Conservation (phyloP, 2,329 filamentous ascomycete species). For the Paraphaeosphaeria minitans region DNA sequence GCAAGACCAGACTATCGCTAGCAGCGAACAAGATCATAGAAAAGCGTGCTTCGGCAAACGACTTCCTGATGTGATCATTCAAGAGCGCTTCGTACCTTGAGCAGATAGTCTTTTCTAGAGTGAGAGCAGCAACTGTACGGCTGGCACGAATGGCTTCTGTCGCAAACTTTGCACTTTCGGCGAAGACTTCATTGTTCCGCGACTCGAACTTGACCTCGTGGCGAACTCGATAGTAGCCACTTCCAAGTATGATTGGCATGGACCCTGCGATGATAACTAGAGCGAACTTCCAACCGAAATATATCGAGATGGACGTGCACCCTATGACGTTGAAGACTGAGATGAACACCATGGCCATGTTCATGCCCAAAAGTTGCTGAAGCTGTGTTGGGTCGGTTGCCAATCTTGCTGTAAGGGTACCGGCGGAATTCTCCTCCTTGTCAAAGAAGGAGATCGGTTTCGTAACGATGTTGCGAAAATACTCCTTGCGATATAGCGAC, state of each 20-base stretch:
- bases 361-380: constrained; percentile 33
- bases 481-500: constrained; percentile 79
- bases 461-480: constrained; percentile 84
- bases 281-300: constrained; percentile 83
- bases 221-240: constrained; percentile 80
- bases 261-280: constrained; percentile 70
- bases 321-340: constrained; percentile 78
- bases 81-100: constrained; percentile 71
- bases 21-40: constrained; percentile 27
- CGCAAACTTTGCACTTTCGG: constrained; percentile 80
- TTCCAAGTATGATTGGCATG: constrained; percentile 75
- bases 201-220: constrained; percentile 32
- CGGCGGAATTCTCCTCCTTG: constrained; percentile 81
- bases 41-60: constrained; percentile 68
- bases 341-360: constrained; percentile 76
- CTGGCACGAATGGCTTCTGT: constrained; percentile 93
- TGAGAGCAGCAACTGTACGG: constrained; percentile 89
- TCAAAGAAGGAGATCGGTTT: constrained; percentile 95
- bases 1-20: constrained; percentile 68
- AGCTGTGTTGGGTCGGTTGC: constrained; percentile 41
- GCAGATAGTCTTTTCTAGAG: constrained; percentile 80
- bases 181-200: constrained; percentile 72
- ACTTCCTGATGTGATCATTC: constrained; percentile 68
- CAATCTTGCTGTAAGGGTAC: constrained; percentile 72
- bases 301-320: constrained; percentile 68